Evolutionary conservation across 345 rosid species (phyloP).

Genomic region (Boechera retrofracta): DNA sequence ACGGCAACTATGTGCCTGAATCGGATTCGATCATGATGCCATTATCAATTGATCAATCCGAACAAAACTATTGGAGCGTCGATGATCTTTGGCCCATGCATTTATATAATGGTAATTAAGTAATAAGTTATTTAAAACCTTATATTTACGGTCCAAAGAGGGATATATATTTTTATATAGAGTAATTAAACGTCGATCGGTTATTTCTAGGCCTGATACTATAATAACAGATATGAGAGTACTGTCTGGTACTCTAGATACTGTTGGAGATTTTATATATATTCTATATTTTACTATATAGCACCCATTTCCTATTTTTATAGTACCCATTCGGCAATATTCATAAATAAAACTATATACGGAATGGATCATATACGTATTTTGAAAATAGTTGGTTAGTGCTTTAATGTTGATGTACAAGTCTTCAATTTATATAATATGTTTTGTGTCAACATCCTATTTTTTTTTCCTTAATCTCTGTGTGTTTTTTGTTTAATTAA

Average conservation of each 20-base stretch:
- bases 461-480: too few relatives aligned
- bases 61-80: slow-evolving; percentile 70
- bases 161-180: not conserved
- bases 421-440: not conserved
- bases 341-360: not conserved
- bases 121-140: not conserved
- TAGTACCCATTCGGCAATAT: not conserved
- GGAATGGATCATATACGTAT: not conserved
- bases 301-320: not conserved
- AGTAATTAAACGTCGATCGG: not conserved
- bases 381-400: not conserved
- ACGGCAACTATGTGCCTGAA: slow-evolving; percentile 11
- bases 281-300: too few relatives aligned
- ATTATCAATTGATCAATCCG: slow-evolving; percentile 46
- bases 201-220: not conserved
- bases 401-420: not conserved
- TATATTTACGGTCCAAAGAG: slow-evolving; percentile 9
- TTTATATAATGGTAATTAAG: slow-evolving; percentile 49
- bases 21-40: slow-evolving; percentile 35
- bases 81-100: slow-evolving; percentile 92
- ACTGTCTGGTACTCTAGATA: not conserved
- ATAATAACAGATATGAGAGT: not conserved
- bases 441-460: not conserved
- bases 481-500: not conserved
- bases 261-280: too few relatives aligned